These are phyloP conservation scores for Reticulascus tulasneorum DNA, from an alignment of 2,329 filamentous ascomycete species.

Conservation along the genomic window DNA sequence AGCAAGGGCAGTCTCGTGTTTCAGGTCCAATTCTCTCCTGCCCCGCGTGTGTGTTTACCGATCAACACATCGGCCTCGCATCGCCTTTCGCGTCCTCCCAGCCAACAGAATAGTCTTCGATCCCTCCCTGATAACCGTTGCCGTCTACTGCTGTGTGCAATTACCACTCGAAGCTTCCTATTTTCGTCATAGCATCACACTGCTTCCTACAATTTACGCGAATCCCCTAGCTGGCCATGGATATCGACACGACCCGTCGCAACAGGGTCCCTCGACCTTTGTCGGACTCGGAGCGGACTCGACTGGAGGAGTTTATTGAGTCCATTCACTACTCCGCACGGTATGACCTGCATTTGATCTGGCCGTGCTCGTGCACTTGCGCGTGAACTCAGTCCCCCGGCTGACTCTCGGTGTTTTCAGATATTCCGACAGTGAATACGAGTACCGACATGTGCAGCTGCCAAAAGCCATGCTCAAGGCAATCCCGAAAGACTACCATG, in stretches of 20 bases:
- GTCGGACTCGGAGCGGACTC: constrained; percentile 74
- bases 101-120: too few relatives aligned
- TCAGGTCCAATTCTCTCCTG: constrained; percentile 13
- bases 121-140: too few relatives aligned
- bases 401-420: constrained; percentile 40
- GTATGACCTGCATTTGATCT: constrained; percentile 39
- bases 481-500: constrained; percentile 93
- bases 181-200: not conserved
- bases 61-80: constrained; percentile 3
- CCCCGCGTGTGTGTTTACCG: constrained; percentile 14
- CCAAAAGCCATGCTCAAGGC: constrained; percentile 98
- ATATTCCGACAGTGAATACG: constrained; percentile 88
- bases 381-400: too few relatives aligned
- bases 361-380: constrained; percentile 2
- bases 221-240: too few relatives aligned
- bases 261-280: constrained; percentile 82
- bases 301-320: constrained; percentile 87
- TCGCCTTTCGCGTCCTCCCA: constrained; percentile 7
- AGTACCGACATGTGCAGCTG: constrained; percentile 96
- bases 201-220: too few relatives aligned
- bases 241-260: constrained; percentile 77
- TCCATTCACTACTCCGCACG: constrained; percentile 92
- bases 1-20: constrained; percentile 10
- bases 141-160: too few relatives aligned
- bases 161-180: not conserved